These are phyloP conservation scores for Pleurotus platypus DNA, from an alignment of 768 basidiomycete species.

Conservation along the genomic window DNA sequence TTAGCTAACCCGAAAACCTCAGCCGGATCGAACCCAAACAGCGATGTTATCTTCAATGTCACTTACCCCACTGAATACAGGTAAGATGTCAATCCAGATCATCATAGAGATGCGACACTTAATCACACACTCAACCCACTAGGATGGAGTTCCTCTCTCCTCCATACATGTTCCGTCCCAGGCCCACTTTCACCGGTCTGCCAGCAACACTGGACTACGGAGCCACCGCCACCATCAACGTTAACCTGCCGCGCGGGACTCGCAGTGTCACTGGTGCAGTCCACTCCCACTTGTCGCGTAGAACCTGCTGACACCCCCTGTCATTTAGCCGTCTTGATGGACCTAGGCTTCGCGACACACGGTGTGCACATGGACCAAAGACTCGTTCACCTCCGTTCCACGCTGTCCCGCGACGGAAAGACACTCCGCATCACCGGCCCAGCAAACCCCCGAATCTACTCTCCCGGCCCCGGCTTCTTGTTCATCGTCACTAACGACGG, in stretches of 20 bases:
- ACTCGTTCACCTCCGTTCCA: constrained; percentile 31
- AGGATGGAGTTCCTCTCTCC: constrained; percentile 39
- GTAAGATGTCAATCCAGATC: constrained; percentile 5
- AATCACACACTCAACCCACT: background rate
- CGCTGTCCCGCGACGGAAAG: constrained; percentile 25
- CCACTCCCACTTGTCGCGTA: too few species aligned
- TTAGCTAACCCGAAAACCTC: constrained; percentile 4
- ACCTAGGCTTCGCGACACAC: constrained; percentile 40
- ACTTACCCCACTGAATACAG: constrained; percentile 31
- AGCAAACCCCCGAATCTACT: constrained; percentile 32
- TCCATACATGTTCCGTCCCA: constrained; percentile 33
- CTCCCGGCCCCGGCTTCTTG: constrained; percentile 34
- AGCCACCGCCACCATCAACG: constrained; percentile 26
- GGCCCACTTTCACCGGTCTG: constrained; percentile 29
- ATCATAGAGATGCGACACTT: background rate
- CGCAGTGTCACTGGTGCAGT: constrained; percentile 22
- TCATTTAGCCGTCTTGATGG: constrained; percentile 32
- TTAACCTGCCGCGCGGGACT: constrained; percentile 27
- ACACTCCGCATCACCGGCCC: constrained; percentile 30
- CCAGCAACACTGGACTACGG: constrained; percentile 34
- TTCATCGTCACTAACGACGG: constrained; percentile 33
- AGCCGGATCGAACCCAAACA: constrained; percentile 47
- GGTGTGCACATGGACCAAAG: constrained; percentile 36
- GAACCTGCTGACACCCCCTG: background rate
- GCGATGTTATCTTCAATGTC: constrained; percentile 14